Evolutionary conservation across 768 basidiomycete species (phyloP), one percentile per base, ranked within the genome.

Genomic region (Pleurotus eryngii): DNA sequence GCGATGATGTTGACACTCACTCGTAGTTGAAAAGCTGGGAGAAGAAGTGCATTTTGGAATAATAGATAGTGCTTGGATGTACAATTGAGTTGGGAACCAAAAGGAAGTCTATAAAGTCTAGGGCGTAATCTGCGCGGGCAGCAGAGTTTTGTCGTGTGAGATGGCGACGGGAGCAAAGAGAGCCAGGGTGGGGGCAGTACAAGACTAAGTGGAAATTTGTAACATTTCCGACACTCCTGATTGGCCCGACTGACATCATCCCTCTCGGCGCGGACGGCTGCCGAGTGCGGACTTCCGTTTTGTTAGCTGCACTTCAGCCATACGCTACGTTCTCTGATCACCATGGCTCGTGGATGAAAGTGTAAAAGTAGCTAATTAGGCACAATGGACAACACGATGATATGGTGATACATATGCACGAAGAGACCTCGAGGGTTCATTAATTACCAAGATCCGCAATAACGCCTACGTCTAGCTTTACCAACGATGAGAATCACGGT

Each of bases 21-120:
- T 92, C 89, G 68, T 91, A 94, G 66, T 82, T 82, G 70, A 87
- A 92, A n/a, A 79, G 69, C 69, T 92, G 90, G 14, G 88, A 90
- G 74, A 92, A 90, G 74, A 92, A 89, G 71, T 91, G 90, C 90
- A 94, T 92, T 68, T 63, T 67, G 56, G 59, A 57, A 57, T 53
- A 59, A 66, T 56, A 63, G 63, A 61, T 70, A 67, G 59, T 49
- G 57, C 57, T 59, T 64, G 59, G 61, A 61, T 62, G 62, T 72
- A 72, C 64, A 73, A 60, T 43, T 60, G 49, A 55, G 70, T 46
- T 8, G 26, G 15, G 12, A 24, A 45, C 11, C 8, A 38, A 35
- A 35, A 35, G 30, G 30, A 35, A n/a, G 39, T 54, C 51, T 54
- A 54, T 54, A 38, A 26, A 54, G 15, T 54, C 51, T 54, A 54